Conservation (phyloP, 129 eudicot genomes). For the Centrapalus pauciflorus region DNA sequence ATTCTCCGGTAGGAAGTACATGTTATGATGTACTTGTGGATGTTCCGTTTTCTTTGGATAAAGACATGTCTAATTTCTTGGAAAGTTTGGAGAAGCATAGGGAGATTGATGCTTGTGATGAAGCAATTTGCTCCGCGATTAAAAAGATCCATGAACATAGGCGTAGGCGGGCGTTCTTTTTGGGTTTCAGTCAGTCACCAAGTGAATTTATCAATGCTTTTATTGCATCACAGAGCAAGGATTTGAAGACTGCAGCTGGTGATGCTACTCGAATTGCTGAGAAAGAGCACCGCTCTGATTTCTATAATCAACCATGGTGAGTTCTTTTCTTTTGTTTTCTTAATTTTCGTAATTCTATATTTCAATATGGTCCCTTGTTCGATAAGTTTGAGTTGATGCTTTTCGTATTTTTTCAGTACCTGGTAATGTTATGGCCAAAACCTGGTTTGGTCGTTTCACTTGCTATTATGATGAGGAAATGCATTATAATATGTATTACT, state of each 20-base stretch:
- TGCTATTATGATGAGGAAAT: too few species aligned
- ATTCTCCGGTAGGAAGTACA: conserved; percentile 49
- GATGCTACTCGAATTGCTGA: conserved; percentile 61
- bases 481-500: too few species aligned
- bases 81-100: conserved; percentile 58
- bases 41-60: conserved; percentile 56
- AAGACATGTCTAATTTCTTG: conserved; percentile 69
- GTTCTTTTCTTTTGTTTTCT: conserved; percentile 4
- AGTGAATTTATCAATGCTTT: conserved; percentile 70
- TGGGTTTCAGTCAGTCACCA: conserved; percentile 95
- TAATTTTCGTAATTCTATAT: not conserved
- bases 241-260: conserved; percentile 72
- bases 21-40: conserved; percentile 97
- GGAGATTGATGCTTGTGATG: conserved; percentile 78
- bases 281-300: conserved; percentile 70
- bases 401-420: not conserved
- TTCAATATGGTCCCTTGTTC: not conserved
- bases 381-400: not conserved
- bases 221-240: conserved; percentile 82
- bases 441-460: too few species aligned
- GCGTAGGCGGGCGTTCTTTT: conserved; percentile 77
- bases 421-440: not conserved
- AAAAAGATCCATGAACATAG: conserved; percentile 87
- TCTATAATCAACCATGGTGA: conserved; percentile 85
- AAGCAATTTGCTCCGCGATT: conserved; percentile 64